Evolutionary conservation across 495 filamentous ascomycete species (phyloP), one percentile per base, ranked within the genome.

Genomic region (Beverwykella pulmonaria): DNA sequence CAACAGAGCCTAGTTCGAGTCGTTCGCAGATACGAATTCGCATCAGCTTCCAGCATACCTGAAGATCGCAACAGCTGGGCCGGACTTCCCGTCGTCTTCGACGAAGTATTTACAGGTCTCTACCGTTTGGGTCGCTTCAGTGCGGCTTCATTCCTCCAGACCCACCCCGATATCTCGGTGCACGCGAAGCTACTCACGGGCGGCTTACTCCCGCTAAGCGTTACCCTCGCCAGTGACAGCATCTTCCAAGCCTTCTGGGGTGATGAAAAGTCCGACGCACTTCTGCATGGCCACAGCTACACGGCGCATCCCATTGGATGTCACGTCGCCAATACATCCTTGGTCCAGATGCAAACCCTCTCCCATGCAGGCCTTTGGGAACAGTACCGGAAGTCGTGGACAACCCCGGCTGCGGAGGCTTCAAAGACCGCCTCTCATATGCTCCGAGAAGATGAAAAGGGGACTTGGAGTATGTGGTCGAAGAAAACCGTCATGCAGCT

Each of bases 81-180:
- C 1, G 90, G 90, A 1, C 79, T 93, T 20, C 90, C 90, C 0
- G 77, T 93, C 29, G 81, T 93, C 72, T 87, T 88, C 68, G 90
- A 93, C 73, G 90, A 93, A 74, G 89, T 93, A 32, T 92, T 93
- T 78, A 92, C 89, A 0, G 90, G 90, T 15, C 78, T 93, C 17
- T 91, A 90, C 77, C 88, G 90, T 36, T 86, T 93, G 19, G 90
- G 90, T 23, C 84, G 85, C 30, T 80, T 84, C 55, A 85, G 82
- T 12, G 79, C 88, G 1, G 81, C 87, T 20, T 86, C 86, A 1
- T 89, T 92, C 76, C 80, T 93, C 5, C 75, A 76, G n/a, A 75
- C 82, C 0, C 70, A 88, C 59, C 79, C 89, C 1, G 90, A 93
- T 67, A 86, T 93, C 60, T 85, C 84, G 0, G 87, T 90, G 17